Evolutionary conservation across 176 grass and related monocot genomes (phyloP).

Genomic region (Carex kokanica): DNA sequence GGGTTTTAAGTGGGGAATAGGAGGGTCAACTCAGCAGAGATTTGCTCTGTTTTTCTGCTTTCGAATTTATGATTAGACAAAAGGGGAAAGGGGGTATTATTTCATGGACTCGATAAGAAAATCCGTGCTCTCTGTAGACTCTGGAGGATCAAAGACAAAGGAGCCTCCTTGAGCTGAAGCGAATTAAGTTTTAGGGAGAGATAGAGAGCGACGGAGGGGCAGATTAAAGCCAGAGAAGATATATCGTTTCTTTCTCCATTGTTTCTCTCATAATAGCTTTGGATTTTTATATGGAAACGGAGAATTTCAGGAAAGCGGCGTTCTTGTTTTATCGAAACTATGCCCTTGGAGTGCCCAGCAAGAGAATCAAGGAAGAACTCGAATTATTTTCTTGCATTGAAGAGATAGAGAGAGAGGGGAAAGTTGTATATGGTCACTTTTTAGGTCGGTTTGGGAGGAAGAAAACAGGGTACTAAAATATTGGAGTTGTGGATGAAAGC

Average conservation of each 20-base stretch:
- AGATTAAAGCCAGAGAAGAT: neutral
- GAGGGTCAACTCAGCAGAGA: neutral
- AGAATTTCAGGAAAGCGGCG: neutral
- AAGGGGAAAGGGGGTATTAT: neutral
- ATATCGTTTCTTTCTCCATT: conserved; percentile 6
- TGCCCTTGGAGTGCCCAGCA: neutral
- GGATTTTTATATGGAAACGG: conserved; percentile 9
- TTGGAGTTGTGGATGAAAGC: conserved; percentile 21
- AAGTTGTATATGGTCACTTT: conserved; percentile 9
- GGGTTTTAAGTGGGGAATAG: neutral
- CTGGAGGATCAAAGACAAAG: neutral
- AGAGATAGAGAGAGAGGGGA: conserved; percentile 32
- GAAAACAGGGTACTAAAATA: conserved; percentile 2
- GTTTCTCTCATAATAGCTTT: neutral
- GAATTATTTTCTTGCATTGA: conserved; percentile 3
- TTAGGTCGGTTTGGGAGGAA: neutral
- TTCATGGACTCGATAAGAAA: neutral
- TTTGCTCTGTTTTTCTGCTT: neutral
- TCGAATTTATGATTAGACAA: neutral
- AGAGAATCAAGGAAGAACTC: neutral
- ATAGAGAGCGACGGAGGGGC: neutral
- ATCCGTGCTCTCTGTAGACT: neutral
- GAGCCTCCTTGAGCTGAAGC: neutral
- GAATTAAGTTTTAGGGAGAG: neutral
- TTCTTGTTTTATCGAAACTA: neutral